Evolutionary conservation across 2,329 filamentous ascomycete genomes (phyloP).

Genomic region (Paraphaeosphaeria minitans): DNA sequence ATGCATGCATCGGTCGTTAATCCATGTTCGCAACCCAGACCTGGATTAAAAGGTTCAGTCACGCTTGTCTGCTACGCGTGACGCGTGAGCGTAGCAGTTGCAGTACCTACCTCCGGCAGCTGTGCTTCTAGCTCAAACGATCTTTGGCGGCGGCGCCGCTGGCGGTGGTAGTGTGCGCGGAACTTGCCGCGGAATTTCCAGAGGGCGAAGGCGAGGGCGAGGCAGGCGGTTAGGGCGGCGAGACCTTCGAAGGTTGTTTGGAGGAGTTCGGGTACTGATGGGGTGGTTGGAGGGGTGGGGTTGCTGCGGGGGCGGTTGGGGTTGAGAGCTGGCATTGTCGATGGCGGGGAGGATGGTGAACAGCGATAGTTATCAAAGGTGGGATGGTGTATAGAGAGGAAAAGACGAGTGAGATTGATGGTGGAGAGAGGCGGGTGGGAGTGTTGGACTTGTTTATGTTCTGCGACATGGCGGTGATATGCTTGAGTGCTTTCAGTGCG

Average conservation of each 20-base stretch:
- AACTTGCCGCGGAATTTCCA: conserved; percentile 7
- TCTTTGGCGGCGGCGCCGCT: neutral
- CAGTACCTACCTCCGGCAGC: conserved; percentile 2
- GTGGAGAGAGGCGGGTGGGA: neutral
- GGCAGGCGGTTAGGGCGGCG: neutral
- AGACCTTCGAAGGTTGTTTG: neutral
- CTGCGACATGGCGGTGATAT: neutral
- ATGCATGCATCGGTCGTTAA: neutral
- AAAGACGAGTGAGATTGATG: neutral
- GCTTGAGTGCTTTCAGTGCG: too few relatives aligned
- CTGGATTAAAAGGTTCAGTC: neutral
- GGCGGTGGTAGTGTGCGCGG: neutral
- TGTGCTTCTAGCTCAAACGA: conserved; percentile 5
- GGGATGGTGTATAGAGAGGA: neutral
- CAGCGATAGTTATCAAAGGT: too few relatives aligned
- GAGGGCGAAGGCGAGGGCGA: neutral
- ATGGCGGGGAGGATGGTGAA: neutral
- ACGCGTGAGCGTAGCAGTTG: neutral
- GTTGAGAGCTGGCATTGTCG: neutral
- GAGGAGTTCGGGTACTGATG: neutral
- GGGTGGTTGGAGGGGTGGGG: neutral
- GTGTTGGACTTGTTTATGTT: neutral
- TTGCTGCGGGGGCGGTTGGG: too few relatives aligned
- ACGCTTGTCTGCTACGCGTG: neutral
- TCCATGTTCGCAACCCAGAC: neutral